These are phyloP conservation scores for Lindgomyces ingoldianus DNA, from an alignment of 495 filamentous ascomycete genomes.

Conservation along the genomic window DNA sequence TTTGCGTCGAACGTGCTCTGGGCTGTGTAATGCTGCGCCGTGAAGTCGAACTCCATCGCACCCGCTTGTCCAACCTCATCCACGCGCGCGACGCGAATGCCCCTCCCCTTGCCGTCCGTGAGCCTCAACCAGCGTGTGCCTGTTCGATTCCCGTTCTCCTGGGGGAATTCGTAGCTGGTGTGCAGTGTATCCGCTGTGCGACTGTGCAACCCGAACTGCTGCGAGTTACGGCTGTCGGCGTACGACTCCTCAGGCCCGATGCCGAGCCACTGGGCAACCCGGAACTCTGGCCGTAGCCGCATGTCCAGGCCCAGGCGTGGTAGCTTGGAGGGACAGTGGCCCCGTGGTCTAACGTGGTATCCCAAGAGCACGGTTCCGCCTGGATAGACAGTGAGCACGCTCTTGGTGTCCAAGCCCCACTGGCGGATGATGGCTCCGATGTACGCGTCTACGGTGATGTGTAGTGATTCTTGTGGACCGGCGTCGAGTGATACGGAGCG, in stretches of 20 bases:
- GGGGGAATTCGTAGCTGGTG: slow-evolving; percentile 62
- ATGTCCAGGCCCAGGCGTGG: slow-evolving; percentile 59
- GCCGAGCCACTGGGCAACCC: slow-evolving; percentile 57
- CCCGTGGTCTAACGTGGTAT: slow-evolving; percentile 47
- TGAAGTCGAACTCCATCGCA: slow-evolving; percentile 63
- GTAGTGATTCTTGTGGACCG: no score
- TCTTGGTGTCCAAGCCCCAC: slow-evolving; percentile 56
- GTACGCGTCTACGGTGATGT: no score
- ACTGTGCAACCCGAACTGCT: slow-evolving; percentile 54
- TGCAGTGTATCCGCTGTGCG: slow-evolving; percentile 50
- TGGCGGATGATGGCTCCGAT: no score
- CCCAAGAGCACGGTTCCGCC: slow-evolving; percentile 51
- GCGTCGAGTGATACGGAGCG: no score
- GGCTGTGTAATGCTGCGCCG: slow-evolving; percentile 54
- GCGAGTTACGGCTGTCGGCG: slow-evolving; percentile 59
- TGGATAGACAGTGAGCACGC: slow-evolving; percentile 51
- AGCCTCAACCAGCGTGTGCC: slow-evolving; percentile 61
- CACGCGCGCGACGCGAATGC: slow-evolving; percentile 40
- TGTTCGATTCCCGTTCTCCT: slow-evolving; percentile 63
- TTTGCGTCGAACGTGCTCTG: slow-evolving; percentile 55
- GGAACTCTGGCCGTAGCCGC: slow-evolving; percentile 51
- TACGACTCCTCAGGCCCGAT: slow-evolving; percentile 65
- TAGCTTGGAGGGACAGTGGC: slow-evolving; percentile 51
- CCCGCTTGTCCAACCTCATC: slow-evolving; percentile 35
- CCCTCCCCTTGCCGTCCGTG: slow-evolving; percentile 21